phyloP scores from a whole-genome alignment of 345 rosid genomes.

The Pseudoturritis turrita region DNA sequence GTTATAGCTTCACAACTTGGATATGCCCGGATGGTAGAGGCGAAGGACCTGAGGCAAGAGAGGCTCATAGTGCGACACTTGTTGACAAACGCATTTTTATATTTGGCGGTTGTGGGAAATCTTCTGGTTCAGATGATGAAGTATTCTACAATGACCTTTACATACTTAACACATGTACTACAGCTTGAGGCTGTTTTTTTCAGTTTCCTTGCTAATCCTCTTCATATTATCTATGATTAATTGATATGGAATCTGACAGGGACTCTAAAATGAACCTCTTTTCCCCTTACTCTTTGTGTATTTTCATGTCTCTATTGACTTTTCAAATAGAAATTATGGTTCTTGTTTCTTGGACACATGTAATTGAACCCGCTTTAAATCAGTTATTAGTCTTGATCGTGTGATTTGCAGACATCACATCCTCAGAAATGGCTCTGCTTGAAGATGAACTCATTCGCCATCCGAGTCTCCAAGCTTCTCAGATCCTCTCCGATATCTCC shows the following conservation, averaged over 20 bases:
- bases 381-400: no score
- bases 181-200: slow-evolving; percentile 1
- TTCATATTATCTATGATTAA: background rate
- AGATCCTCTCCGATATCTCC: no score
- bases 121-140: no score
- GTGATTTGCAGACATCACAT: no score
- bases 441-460: no score
- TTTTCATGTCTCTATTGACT: no score
- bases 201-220: background rate
- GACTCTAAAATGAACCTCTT: background rate
- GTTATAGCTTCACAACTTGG: slow-evolving; percentile 95
- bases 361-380: background rate
- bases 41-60: slow-evolving; percentile 84
- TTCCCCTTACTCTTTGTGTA: no score
- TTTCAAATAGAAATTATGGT: background rate
- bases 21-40: slow-evolving; percentile 67
- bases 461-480: no score
- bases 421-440: no score
- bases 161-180: slow-evolving; percentile 83
- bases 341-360: background rate
- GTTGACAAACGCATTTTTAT: slow-evolving; percentile 76
- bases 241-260: background rate
- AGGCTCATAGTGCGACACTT: slow-evolving; percentile 84
- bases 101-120: no score
- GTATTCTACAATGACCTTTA: slow-evolving; percentile 82